Evolutionary conservation across 768 basidiomycete species (phyloP).

Genomic region (Pisolithus orientalis): DNA sequence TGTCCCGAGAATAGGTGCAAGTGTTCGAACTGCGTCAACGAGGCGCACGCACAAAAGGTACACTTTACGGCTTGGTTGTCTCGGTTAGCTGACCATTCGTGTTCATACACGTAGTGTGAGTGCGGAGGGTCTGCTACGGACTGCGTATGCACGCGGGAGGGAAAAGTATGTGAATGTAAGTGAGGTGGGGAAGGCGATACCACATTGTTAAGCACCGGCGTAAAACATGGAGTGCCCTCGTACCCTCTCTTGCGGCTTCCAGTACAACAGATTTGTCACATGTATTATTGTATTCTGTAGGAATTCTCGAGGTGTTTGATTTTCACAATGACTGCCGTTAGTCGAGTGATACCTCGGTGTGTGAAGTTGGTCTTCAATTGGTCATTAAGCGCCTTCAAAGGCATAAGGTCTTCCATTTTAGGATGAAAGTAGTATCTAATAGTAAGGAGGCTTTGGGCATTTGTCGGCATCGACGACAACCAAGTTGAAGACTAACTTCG

Average conservation of each 20-base stretch:
- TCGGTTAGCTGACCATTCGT: not conserved
- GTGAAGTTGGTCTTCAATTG: too few relatives aligned
- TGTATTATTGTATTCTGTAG: too few relatives aligned
- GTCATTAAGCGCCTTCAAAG: too few relatives aligned
- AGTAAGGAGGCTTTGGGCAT: too few relatives aligned
- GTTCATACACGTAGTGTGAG: slow-evolving; percentile 11
- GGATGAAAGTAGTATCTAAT: slow-evolving; percentile 9
- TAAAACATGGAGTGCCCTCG: not conserved
- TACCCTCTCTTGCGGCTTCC: too few relatives aligned
- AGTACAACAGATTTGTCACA: too few relatives aligned
- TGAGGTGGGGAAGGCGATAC: not conserved
- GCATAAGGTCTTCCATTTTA: slow-evolving; percentile 2
- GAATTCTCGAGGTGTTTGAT: too few relatives aligned
- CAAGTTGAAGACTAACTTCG: too few relatives aligned
- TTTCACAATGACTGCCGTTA: too few relatives aligned
- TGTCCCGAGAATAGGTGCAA: slow-evolving; percentile 26
- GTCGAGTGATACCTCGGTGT: too few relatives aligned
- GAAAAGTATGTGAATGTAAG: slow-evolving; percentile 11
- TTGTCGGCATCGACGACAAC: too few relatives aligned
- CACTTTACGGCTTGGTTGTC: not conserved
- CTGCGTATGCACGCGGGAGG: slow-evolving; percentile 14
- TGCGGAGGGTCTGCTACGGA: slow-evolving; percentile 14
- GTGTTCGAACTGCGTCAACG: slow-evolving; percentile 26
- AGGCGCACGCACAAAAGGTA: slow-evolving; percentile 20
- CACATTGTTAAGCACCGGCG: not conserved